Conservation (phyloP, 2,329 filamentous ascomycete species). For the Colletotrichum brevisporum region DNA sequence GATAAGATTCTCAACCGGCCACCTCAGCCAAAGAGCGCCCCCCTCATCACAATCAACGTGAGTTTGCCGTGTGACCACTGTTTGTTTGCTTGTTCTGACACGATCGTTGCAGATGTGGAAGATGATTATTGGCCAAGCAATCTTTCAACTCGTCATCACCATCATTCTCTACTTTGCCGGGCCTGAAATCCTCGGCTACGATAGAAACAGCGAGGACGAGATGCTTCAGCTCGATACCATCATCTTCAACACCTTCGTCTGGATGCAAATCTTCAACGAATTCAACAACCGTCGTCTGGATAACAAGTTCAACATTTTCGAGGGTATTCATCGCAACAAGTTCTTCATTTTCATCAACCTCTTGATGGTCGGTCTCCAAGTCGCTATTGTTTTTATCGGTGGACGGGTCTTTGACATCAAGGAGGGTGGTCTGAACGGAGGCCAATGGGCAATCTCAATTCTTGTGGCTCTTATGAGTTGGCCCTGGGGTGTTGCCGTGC, state of each 20-base stretch:
- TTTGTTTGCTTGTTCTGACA: not conserved
- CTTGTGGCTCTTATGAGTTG: constrained; percentile 62
- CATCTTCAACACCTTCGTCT: constrained; percentile 89
- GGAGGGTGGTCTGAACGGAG: constrained; percentile 54
- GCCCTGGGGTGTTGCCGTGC: constrained; percentile 63
- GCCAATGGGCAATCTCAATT: constrained; percentile 68
- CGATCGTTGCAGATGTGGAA: constrained; percentile 64
- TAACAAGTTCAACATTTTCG: constrained; percentile 73
- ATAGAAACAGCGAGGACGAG: constrained; percentile 15
- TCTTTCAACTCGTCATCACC: constrained; percentile 72
- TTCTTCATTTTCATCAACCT: constrained; percentile 71
- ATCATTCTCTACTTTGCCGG: constrained; percentile 50
- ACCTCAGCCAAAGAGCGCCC: constrained; percentile 54
- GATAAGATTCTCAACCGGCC: constrained; percentile 57
- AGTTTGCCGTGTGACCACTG: not conserved
- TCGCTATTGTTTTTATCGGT: constrained; percentile 71
- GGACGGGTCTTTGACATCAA: constrained; percentile 62
- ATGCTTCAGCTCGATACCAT: constrained; percentile 70
- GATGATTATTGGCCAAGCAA: constrained; percentile 74
- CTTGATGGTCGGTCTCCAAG: constrained; percentile 70
- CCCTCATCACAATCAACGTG: constrained; percentile 46
- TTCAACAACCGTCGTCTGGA: constrained; percentile 75
- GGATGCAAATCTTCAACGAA: constrained; percentile 84
- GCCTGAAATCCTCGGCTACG: constrained; percentile 20
- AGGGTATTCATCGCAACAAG: constrained; percentile 68